Evolutionary conservation across 2,329 filamentous ascomycete genomes (phyloP), one percentile per base, ranked within the genome.

Genomic region (Penicillium sp.): DNA sequence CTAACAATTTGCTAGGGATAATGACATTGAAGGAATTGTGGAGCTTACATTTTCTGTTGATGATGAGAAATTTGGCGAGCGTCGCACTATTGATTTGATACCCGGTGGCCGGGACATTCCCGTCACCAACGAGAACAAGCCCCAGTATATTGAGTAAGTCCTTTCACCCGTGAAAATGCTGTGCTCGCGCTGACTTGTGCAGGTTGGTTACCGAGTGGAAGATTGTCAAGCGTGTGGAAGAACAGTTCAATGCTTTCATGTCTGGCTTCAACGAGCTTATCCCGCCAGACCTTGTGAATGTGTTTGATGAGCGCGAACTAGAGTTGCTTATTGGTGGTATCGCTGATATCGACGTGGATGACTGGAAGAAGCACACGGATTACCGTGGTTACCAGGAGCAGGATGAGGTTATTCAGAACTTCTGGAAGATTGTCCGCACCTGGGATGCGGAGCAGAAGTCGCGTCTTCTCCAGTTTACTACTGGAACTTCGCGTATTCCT

Each of bases 301-400:
- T 99, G 42, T 99, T 99, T 70, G 95, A 99, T 71, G 95, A 99
- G 81, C 90, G 95, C 69, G 95, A 99, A 77, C 83, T 99, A 48
- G 95, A 99, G 78, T 80, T 99, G 66, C 84, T 99, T 66, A 98
- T 99, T 72, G 95, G 95, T 65, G 95, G 95, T 83, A 99, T 99
- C 68, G 95, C 95, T n/a, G 95, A 99, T 78, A 99, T 99, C 67
- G 95, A 99, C 71, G 93, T 99, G 16, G 95, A 99, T 59, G 95
- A 99, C 78, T 99, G 95, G 95, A 98, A 99, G 89, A 99, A 99
- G 83, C 95, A 99, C 79, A 99, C 95, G 47, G 95, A 99, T 73
- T 99, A 99, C 78, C 90, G 95, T 67, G 95, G 95, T 54, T 99
- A 99, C 83, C 97, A 96, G 10, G 95, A 99, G 78, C 92, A 88